These are phyloP conservation scores for Tricholoma sp. DNA, from an alignment of 768 basidiomycete species.

Conservation along the genomic window DNA sequence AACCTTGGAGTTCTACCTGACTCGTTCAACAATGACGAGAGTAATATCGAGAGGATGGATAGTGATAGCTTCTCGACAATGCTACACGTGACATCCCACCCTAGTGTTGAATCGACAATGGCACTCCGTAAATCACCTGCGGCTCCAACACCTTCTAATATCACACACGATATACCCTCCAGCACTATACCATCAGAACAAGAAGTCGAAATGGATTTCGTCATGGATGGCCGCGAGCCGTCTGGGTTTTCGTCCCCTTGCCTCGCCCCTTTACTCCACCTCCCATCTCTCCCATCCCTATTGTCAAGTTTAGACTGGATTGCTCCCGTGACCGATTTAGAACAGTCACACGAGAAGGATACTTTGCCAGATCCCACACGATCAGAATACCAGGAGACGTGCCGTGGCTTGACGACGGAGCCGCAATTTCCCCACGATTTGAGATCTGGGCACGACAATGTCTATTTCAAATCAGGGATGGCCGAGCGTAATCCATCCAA, in stretches of 20 bases:
- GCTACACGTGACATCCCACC: background rate
- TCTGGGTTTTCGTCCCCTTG: background rate
- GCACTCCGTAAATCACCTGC: background rate
- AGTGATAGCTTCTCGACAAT: background rate
- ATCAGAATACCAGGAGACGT: background rate
- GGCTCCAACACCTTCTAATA: background rate
- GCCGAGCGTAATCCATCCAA: background rate
- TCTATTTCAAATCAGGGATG: background rate
- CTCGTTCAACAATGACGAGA: background rate
- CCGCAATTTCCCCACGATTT: background rate
- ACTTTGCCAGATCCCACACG: background rate
- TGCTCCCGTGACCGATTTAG: background rate
- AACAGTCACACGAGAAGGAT: background rate
- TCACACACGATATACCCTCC: background rate
- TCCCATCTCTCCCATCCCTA: background rate
- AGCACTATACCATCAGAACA: background rate
- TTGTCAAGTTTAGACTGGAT: background rate
- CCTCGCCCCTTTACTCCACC: background rate
- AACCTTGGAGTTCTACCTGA: background rate
- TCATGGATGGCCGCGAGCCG: background rate
- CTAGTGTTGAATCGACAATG: background rate
- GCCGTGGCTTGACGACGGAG: background rate
- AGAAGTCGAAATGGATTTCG: background rate
- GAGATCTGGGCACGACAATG: background rate
- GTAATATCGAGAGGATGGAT: background rate